Conservation (phyloP, 2,329 filamentous ascomycete genomes). For the Shiraia bambusicola region DNA sequence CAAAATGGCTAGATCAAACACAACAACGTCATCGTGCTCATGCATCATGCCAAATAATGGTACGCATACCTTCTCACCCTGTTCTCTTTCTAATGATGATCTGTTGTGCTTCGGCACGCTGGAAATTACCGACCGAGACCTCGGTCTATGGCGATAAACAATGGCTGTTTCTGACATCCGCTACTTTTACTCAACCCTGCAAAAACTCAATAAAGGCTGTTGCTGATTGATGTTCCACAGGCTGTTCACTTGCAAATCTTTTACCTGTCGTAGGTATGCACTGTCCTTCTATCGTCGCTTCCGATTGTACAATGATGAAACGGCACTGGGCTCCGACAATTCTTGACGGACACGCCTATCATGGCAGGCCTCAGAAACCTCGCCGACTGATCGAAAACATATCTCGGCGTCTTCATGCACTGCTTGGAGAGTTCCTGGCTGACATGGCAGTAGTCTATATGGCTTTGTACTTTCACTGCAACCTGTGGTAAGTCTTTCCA, state of each 20-base stretch:
- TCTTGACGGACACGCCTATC: conserved; percentile 83
- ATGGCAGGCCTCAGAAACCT: conserved; percentile 99
- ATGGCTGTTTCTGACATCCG: conserved; percentile 47
- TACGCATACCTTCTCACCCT: conserved; percentile 4
- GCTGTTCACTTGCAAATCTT: neutral
- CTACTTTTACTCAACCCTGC: conserved; percentile 7
- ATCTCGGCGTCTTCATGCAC: conserved; percentile 3
- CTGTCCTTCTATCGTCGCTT: conserved; percentile 9
- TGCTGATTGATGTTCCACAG: conserved; percentile 18
- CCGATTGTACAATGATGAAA: conserved; percentile 66
- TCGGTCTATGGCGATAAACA: conserved; percentile 43
- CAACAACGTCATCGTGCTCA: neutral
- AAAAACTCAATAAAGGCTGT: conserved; percentile 5
- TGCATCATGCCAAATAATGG: neutral
- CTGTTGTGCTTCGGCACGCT: conserved; percentile 46
- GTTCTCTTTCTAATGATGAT: conserved; percentile 37
- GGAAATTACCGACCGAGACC: conserved; percentile 50
- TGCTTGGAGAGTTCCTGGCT: conserved; percentile 6
- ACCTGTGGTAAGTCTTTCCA: conserved; percentile 20
- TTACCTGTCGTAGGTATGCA: conserved; percentile 26
- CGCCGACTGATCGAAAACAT: conserved; percentile 74
- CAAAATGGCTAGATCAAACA: neutral
- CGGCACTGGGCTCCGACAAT: conserved; percentile 96
- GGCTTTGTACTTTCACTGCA: neutral
- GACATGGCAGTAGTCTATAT: conserved; percentile 6